Base-by-base conservation (phyloP, 306 rosid species). In the Sicyos edulis region DNA sequence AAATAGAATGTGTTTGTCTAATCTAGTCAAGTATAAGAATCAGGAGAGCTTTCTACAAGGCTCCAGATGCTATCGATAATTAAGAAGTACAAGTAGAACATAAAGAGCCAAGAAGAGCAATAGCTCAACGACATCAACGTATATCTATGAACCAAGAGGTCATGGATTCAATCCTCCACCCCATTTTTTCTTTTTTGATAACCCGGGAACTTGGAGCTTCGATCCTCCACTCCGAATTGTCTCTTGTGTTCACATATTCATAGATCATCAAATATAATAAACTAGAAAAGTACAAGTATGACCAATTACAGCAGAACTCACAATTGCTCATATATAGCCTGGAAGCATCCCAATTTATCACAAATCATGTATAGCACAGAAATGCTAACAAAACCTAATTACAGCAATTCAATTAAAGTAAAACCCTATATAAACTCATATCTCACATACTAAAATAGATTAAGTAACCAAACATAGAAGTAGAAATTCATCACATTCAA, bases 401-500 rank as follows among this genome's bases (percentile, higher is more conserved):
- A 32, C 72, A 68, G 42, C 21, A 68, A 47, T 68, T 49, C 72
- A 68, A 68, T 68, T 16, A 49, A 68, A 49, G 12, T 16, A 55
- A 20, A 20, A 68, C 56, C 54, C 42, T 57, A 68, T 3, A 26
- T 68, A 12, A 68, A 47, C 56, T 68, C 49, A 42, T 13, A 47
- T 13, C 34, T 68, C 72, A 49, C 34, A 68, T 14, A 21, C 72
- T 4, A 68, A 68, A 68, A 44, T 47, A 47, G 6, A 22, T 26
- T 5, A 22, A 47, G 42, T 14, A 45, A 68, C 34, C 57, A 49
- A 68, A 22, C 56, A 47, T 68, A 21, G 34, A 5, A 13, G 2
- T 44, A 42, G 34, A 49, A 68, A 49, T 7, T 45, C 53, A 21
- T 7, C 14, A 67, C 40, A 47, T 22, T 67, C 32, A 45, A 21